A percentile compares a stretch with the other conserved stretches of the same genome.
These are phyloP conservation scores for Tulasnella calospora DNA, from an alignment of 768 basidiomycete genomes.

Conservation along the genomic window DNA sequence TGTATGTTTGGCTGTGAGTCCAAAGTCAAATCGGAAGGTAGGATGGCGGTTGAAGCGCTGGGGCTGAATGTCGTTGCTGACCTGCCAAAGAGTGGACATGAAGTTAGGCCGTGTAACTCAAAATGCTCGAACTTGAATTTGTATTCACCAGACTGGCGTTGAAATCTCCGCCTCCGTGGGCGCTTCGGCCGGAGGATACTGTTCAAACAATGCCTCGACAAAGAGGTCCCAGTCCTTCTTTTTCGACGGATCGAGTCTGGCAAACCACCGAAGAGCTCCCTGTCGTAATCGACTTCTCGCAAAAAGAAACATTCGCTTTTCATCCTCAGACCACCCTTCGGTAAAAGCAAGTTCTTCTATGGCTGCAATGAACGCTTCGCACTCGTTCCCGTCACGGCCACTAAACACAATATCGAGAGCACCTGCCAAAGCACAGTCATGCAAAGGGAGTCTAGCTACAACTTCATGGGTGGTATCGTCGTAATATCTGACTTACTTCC, in stretches of 20 bases:
- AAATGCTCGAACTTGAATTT: background rate
- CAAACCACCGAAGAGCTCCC: background rate
- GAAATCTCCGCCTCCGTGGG: background rate
- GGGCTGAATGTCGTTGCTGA: background rate
- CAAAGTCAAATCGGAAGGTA: background rate
- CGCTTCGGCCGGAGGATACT: background rate
- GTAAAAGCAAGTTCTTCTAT: background rate
- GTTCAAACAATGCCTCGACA: background rate
- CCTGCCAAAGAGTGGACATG: background rate
- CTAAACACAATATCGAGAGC: background rate
- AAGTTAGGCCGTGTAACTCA: background rate
- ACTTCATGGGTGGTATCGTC: background rate
- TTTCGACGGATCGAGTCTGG: background rate
- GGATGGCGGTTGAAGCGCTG: background rate
- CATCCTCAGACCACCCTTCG: background rate
- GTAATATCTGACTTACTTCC: background rate
- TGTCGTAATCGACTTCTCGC: background rate
- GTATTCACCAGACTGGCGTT: background rate
- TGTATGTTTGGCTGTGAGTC: background rate
- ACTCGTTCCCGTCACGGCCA: background rate
- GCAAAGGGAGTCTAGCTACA: background rate
- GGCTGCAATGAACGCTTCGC: background rate
- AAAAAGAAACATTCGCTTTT: background rate
- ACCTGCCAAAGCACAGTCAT: background rate
- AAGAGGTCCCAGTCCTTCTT: background rate